A percentile compares a stretch with the other conserved stretches of the same genome.
phyloP scores from a whole-genome alignment of 441 rosid species.

The Raphanus hybrid region DNA sequence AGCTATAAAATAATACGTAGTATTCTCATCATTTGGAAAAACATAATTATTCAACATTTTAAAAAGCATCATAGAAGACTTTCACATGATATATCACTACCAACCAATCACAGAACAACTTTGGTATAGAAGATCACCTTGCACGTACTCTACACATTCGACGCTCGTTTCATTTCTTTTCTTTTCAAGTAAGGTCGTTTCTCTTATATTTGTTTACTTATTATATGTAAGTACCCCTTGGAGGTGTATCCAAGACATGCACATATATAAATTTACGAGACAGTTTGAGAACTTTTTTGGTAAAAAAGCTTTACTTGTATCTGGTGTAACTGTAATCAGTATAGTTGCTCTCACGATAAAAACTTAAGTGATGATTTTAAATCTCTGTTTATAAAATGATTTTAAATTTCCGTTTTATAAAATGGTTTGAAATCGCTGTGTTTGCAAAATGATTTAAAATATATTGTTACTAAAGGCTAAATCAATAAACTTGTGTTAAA shows the following conservation, averaged over 20 bases:
- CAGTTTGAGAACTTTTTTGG: neutral
- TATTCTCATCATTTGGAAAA: too few relatives aligned
- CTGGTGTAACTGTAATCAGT: neutral
- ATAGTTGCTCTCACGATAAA: neutral
- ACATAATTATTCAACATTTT: too few relatives aligned
- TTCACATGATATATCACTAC: slow-evolving; percentile 37
- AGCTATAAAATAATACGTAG: too few relatives aligned
- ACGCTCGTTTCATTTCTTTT: neutral
- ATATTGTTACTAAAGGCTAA: neutral
- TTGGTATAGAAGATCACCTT: slow-evolving; percentile 21
- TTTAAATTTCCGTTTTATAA: too few relatives aligned
- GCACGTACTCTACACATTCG: slow-evolving; percentile 26
- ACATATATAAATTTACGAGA: neutral
- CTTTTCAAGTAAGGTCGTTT: neutral
- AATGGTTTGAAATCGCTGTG: too few relatives aligned
- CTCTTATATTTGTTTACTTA: neutral
- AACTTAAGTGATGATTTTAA: neutral
- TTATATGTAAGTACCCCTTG: neutral
- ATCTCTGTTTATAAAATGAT: too few relatives aligned
- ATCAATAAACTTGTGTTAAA: neutral
- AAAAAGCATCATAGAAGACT: neutral
- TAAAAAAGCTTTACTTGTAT: neutral
- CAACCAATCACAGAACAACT: slow-evolving; percentile 32
- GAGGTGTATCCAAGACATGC: neutral
- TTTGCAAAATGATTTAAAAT: too few relatives aligned